phyloP scores from a whole-genome alignment of 2,329 filamentous ascomycete species.

The Blastomyces parvus region DNA sequence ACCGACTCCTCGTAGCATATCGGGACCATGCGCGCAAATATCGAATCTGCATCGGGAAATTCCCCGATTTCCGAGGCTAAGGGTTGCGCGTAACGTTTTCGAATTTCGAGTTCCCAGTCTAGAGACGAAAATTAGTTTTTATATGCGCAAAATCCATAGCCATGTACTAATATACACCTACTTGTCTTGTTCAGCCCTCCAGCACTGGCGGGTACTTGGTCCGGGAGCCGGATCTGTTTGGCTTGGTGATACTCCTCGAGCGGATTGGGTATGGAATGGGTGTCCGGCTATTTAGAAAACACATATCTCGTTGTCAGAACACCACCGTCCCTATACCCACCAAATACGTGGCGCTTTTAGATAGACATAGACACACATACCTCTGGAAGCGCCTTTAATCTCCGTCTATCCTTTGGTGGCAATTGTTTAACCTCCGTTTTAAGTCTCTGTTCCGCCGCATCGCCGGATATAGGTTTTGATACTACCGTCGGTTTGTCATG shows the following conservation, averaged over 20 bases:
- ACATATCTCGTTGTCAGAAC: background rate
- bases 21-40: slow-evolving; percentile 52
- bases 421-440: slow-evolving; percentile 57
- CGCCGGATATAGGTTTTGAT: slow-evolving; percentile 45
- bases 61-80: slow-evolving; percentile 53
- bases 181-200: slow-evolving; percentile 71
- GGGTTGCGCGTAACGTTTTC: slow-evolving; percentile 54
- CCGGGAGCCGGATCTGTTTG: slow-evolving; percentile 43
- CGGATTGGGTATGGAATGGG: slow-evolving; percentile 26
- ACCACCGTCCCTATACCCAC: background rate
- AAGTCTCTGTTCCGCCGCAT: slow-evolving; percentile 53
- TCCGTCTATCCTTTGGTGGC: slow-evolving; percentile 49
- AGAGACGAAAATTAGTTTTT: slow-evolving; percentile 8
- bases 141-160: background rate
- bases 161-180: slow-evolving; percentile 33
- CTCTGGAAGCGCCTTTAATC: slow-evolving; percentile 47
- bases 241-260: slow-evolving; percentile 38
- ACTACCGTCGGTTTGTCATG: slow-evolving; percentile 45
- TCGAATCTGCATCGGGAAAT: slow-evolving; percentile 50
- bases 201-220: slow-evolving; percentile 58
- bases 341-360: background rate
- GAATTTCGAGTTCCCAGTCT: slow-evolving; percentile 57
- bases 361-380: slow-evolving; percentile 25
- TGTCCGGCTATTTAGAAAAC: slow-evolving; percentile 26
- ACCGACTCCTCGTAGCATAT: slow-evolving; percentile 58